Base-by-base conservation (phyloP, 805 yeast species). In the Monosporozyma yasuniensis region DNA sequence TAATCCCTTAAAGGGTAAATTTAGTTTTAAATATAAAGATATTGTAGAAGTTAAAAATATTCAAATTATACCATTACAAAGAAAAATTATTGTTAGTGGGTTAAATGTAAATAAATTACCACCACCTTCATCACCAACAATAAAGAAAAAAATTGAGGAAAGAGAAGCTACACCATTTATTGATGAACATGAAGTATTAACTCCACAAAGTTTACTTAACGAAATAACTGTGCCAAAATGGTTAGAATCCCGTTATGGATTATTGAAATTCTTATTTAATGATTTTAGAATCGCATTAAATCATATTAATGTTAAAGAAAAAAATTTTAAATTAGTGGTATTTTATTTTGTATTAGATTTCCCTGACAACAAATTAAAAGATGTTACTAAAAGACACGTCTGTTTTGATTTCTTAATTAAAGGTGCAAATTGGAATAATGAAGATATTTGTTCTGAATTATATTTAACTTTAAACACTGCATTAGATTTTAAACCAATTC, bases 1-100 rank as follows among this genome's bases (percentile, higher is more conserved):
- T 39, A 58, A 63, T 39, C 63, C 64, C 19, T 30, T 60, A n/a
- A 56, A 50, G 37, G 45, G 54, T 2, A 55, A 54, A 46, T 34
- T 60, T 12, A 43, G 54, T 8, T 35, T 63, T 9, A 28, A 37
- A 3, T 49, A 52, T 19, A 52, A 52, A 25, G 53, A 53, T 47
- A 50, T 47, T 10, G 19, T 54, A 4, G 18, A 48, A 10, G 41
- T 62, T n/a, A 48, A 49, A 22, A 52, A 57, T 12, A 18, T 62
- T 6, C 60, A 58, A 44, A 39, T 61, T 18, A 45, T 52, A 5
- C 58, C 55, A 4, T 46, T 56, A 19, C 55, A 59, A 32, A 60
- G 50, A 39, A 58, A 51, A 32, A 35, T 59, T 12, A 42, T 55
- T 3, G 19, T 56, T 2, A 47, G 47, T 34, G 51, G 55, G 11